These are phyloP conservation scores for Talaromyces sp. DNA, from an alignment of 2,329 filamentous ascomycete genomes.

Conservation along the genomic window DNA sequence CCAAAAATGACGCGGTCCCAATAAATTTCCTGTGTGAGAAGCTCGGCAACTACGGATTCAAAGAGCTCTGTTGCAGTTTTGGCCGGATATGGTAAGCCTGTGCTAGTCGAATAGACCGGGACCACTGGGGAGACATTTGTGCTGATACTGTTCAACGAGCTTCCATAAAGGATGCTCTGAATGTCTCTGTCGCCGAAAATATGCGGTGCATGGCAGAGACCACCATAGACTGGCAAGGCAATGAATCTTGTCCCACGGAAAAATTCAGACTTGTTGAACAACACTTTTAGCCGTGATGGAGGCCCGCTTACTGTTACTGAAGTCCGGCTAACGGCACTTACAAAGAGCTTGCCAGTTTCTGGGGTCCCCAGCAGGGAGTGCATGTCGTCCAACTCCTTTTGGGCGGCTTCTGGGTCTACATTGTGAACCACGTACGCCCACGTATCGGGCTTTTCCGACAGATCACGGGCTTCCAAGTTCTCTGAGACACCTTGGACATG, in stretches of 20 bases:
- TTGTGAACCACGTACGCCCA: constrained; percentile 24
- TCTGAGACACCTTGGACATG: constrained; percentile 39
- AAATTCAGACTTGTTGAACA: constrained; percentile 19
- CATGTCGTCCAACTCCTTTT: constrained; percentile 20
- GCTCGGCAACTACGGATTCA: constrained; percentile 16
- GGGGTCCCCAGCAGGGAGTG: not conserved
- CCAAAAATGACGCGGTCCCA: constrained; percentile 19
- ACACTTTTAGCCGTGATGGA: constrained; percentile 19
- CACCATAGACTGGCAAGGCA: constrained; percentile 23
- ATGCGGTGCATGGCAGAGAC: constrained; percentile 38
- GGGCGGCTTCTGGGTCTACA: constrained; percentile 17
- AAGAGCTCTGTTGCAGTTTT: constrained; percentile 15
- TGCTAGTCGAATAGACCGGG: constrained; percentile 16
- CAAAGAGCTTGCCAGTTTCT: constrained; percentile 18
- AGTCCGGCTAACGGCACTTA: constrained; percentile 19
- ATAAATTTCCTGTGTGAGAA: constrained; percentile 18
- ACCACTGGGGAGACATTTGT: not conserved
- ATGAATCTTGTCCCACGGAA: constrained; percentile 19
- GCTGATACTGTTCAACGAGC: not conserved
- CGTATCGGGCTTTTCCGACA: constrained; percentile 11
- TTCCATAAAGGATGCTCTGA: constrained; percentile 9
- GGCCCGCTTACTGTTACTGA: constrained; percentile 24
- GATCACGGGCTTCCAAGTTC: constrained; percentile 33
- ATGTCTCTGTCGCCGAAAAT: constrained; percentile 37
- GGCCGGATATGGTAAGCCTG: constrained; percentile 15